Evolutionary conservation across 768 basidiomycete species (phyloP).

Genomic region (Cystobasidium onofrii): DNA sequence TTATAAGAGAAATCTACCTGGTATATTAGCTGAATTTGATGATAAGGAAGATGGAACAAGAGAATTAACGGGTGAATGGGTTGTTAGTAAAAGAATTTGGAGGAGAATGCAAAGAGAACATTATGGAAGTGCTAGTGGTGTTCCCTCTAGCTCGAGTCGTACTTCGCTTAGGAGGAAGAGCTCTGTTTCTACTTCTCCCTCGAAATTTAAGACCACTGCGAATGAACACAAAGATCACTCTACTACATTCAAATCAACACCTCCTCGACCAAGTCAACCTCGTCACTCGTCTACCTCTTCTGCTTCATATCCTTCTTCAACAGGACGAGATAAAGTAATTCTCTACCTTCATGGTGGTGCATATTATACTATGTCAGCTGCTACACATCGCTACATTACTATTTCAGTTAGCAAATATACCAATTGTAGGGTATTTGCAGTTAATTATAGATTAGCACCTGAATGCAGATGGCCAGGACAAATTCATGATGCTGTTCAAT

Average conservation of each 20-base stretch:
- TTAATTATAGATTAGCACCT: conserved; percentile 92
- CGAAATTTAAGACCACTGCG: not conserved
- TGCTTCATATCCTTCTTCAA: not conserved
- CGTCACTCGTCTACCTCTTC: not conserved
- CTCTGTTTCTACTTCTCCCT: not conserved
- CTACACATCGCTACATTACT: conserved; percentile 79
- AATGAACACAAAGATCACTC: too few species aligned
- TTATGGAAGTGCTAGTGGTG: conserved; percentile 37
- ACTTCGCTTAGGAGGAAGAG: not conserved
- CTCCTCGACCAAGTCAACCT: not conserved
- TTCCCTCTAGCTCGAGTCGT: not conserved
- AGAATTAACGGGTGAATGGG: conserved; percentile 89
- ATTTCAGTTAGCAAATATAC: conserved; percentile 82
- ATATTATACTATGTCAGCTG: conserved; percentile 83
- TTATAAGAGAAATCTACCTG: conserved; percentile 60
- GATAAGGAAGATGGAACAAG: conserved; percentile 63
- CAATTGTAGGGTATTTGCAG: conserved; percentile 79
- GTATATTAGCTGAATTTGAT: conserved; percentile 70
- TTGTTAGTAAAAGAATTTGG: conserved; percentile 89
- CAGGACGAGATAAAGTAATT: conserved; percentile 17
- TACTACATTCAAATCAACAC: not conserved
- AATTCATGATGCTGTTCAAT: conserved; percentile 71
- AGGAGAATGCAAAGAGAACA: conserved; percentile 57
- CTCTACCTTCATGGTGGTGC: conserved; percentile 55
- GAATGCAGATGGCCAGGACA: conserved; percentile 91